phyloP scores from a whole-genome alignment of 2,329 filamentous ascomycete genomes.

The Ophiostoma tasmaniense region DNA sequence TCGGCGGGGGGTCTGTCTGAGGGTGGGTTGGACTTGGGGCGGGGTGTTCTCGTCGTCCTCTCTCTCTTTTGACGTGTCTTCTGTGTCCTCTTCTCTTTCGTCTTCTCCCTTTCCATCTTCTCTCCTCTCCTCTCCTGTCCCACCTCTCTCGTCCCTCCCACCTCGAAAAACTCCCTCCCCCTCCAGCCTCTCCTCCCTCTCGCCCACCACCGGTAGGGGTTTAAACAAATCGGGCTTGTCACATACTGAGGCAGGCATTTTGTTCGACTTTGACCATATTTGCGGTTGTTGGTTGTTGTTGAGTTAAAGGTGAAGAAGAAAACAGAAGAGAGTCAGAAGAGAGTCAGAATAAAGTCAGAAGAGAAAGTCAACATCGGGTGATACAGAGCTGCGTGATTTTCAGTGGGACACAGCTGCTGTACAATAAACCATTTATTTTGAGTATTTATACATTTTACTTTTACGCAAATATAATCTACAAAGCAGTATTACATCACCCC shows the following conservation, averaged over 20 bases:
- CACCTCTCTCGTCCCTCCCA: background rate
- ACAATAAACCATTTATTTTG: conserved; percentile 7
- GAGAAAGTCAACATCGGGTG: conserved; percentile 4
- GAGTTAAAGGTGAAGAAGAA: conserved; percentile 9
- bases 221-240: conserved; percentile 14
- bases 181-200: conserved; percentile 32
- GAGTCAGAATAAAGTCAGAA: background rate
- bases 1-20: conserved; percentile 17
- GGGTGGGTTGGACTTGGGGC: background rate
- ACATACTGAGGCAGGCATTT: conserved; percentile 56
- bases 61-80: too few relatives aligned
- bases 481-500: conserved; percentile 1
- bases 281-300: conserved; percentile 21
- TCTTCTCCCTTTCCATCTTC: background rate
- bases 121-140: background rate
- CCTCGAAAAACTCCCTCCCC: background rate
- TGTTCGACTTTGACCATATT: conserved; percentile 48
- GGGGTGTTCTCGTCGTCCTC: background rate
- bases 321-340: background rate
- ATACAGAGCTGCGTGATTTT: conserved; percentile 18
- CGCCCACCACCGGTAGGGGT: conserved; percentile 12
- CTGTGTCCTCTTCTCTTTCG: background rate
- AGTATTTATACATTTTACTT: background rate
- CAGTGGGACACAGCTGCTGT: background rate
- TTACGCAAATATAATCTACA: background rate